Evolutionary conservation across 108 stramenopile species (phyloP), one percentile per base, ranked within the genome.

Genomic region (Stephanodiscus triporus): DNA sequence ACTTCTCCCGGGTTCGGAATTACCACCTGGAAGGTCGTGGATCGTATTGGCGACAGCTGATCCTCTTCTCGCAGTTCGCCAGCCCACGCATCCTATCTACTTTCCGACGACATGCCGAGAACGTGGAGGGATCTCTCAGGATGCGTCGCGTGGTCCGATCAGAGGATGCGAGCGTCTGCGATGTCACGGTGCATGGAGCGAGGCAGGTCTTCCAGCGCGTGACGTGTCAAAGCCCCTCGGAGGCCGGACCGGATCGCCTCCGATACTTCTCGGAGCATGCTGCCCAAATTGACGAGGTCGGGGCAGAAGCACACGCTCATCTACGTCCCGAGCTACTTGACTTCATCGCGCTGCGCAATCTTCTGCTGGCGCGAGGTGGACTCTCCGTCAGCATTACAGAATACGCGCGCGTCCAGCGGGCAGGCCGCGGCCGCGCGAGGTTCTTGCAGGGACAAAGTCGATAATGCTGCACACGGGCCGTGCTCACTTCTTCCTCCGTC

Each of bases 381-480:
- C 34, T 92, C 92, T 77, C n/a, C n/a, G 91, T 91, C 0, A 89
- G 84, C 68, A 88, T 97, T 9, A 91, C 89, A 17, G 97, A 97
- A 69, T 97, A 97, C 77, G 82, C 91, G 47, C 91, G 97, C 20
- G 59, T 74, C n/a, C 37, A 92, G 80, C 37, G 97, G 75, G 81
- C 93, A 9, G 87, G 80, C 34, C 89, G 97, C 9, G 95, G 92
- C 26, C 87, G 97, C 14, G 89, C 93, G 24, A 78, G 96, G 9
- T 99, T 99, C 78, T 81, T 96, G 57, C 95, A 97, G 58, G 98
- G 98, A 6, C 79, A 87, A 92, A 91, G 45, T 84, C 91, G 30
- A 84, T 97, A 29, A 83, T 98, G 91, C 85, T 98, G 20, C 97
- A 97, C 84, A 96, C 96, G 9, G 98, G 98, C 14, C 86, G 98